A percentile compares a stretch with the other conserved stretches of the same genome.
Conservation (phyloP, 2,329 filamentous ascomycete species). For the Sporothrix euskadiensis region DNA sequence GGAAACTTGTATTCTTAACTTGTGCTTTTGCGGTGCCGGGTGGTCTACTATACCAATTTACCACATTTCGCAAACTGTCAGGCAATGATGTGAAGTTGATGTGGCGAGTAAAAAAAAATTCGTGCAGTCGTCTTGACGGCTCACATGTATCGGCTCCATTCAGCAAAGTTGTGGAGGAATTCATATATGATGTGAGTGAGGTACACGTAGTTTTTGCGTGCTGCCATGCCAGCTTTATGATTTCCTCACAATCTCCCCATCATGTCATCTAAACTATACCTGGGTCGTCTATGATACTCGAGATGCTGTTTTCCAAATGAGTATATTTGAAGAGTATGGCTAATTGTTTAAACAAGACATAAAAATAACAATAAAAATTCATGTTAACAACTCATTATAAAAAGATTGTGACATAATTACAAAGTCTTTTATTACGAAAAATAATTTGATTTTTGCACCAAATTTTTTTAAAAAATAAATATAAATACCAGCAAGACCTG, state of each 20-base stretch:
- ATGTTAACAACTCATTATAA: too few species aligned
- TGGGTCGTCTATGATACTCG: not conserved
- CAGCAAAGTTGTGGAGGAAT: too few species aligned
- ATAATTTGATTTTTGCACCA: not conserved
- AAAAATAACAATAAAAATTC: too few species aligned
- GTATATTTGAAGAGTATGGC: too few species aligned
- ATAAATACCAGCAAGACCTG: not conserved
- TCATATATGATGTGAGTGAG: too few species aligned
- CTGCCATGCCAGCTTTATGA: not conserved
- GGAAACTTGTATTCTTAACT: constrained; percentile 18
- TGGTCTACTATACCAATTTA: not conserved
- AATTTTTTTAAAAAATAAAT: not conserved
- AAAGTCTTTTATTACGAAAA: not conserved
- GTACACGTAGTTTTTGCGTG: too few species aligned
- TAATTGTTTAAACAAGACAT: too few species aligned
- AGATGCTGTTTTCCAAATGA: too few species aligned
- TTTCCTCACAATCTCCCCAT: not conserved
- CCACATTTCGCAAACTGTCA: constrained; percentile 4
- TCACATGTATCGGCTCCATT: too few species aligned
- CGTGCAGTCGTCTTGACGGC: too few species aligned
- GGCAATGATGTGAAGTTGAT: not conserved
- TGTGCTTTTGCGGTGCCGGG: constrained; percentile 19
- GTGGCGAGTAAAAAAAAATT: not conserved
- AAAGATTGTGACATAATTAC: too few species aligned
- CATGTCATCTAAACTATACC: not conserved